Conservation (phyloP, 164 flowering plant genomes). For the Tetracentron sinense region DNA sequence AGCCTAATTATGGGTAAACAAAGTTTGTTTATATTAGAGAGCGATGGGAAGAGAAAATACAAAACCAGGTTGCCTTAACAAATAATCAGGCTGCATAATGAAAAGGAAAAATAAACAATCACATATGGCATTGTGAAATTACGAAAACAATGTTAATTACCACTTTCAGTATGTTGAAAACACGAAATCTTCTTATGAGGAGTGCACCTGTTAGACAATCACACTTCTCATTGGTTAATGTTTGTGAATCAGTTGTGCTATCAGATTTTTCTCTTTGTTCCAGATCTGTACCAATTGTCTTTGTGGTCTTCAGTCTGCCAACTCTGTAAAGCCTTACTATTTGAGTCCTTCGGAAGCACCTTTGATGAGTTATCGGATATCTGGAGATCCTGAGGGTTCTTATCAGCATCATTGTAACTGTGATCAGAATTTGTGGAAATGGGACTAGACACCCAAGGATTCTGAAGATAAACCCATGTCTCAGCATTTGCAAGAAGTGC, state of each 20-base stretch:
- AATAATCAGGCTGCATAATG: not conserved
- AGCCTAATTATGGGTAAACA: too few species aligned
- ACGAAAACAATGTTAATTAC: slow-evolving; percentile 17
- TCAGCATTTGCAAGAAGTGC: not conserved
- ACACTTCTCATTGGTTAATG: slow-evolving; percentile 22
- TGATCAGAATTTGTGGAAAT: slow-evolving; percentile 2
- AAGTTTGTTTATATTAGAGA: too few species aligned
- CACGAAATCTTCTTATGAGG: slow-evolving; percentile 30
- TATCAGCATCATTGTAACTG: not conserved
- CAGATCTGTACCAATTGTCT: not conserved
- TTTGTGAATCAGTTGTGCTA: not conserved
- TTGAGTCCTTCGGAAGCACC: not conserved
- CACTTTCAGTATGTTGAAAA: slow-evolving; percentile 19
- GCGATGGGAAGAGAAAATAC: too few species aligned
- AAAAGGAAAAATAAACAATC: not conserved
- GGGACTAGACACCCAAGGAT: slow-evolving; percentile 27
- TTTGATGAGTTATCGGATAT: slow-evolving; percentile 1
- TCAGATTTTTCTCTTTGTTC: not conserved
- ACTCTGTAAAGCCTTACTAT: not conserved
- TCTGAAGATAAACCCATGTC: slow-evolving; percentile 10
- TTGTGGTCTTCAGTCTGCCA: not conserved
- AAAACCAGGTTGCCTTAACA: not conserved
- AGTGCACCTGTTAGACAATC: slow-evolving; percentile 14
- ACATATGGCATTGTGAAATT: not conserved
- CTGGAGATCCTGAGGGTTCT: not conserved